Evolutionary conservation across 345 rosid species (phyloP).

Genomic region (Brassica juncea): DNA sequence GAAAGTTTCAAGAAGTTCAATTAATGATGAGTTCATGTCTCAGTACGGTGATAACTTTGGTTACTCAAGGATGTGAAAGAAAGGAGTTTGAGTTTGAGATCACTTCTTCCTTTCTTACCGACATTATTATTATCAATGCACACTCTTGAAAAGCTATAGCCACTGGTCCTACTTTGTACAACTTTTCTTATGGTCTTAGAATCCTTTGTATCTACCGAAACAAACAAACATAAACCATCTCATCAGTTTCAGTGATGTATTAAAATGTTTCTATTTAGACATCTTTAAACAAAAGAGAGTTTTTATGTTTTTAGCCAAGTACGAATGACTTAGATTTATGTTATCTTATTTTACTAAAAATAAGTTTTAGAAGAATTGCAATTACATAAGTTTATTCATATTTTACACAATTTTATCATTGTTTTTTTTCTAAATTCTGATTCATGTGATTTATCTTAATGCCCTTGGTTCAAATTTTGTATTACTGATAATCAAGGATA

Average conservation of each 20-base stretch:
- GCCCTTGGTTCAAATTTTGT: too few relatives aligned
- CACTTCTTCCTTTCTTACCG: slow-evolving; percentile 11
- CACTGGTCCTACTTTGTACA: slow-evolving; percentile 21
- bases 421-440: too few relatives aligned
- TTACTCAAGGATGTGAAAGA: slow-evolving; percentile 70
- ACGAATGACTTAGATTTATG: too few relatives aligned
- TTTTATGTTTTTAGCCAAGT: too few relatives aligned
- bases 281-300: neutral
- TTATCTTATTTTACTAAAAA: too few relatives aligned
- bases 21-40: slow-evolving; percentile 95
- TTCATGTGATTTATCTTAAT: too few relatives aligned
- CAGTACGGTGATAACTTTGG: slow-evolving; percentile 65
- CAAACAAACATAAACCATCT: neutral
- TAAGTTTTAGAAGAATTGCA: too few relatives aligned
- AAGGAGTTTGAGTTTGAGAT: neutral
- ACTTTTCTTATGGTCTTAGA: slow-evolving; percentile 8
- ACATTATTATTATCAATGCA: slow-evolving; percentile 26
- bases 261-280: neutral
- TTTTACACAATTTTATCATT: too few relatives aligned
- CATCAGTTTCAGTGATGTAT: neutral
- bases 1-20: slow-evolving; percentile 73
- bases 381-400: too few relatives aligned
- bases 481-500: too few relatives aligned
- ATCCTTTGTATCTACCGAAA: slow-evolving; percentile 13
- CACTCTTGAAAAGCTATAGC: slow-evolving; percentile 23